Conservation (phyloP, 75 land plant genomes). For the Picea glauca region DNA sequence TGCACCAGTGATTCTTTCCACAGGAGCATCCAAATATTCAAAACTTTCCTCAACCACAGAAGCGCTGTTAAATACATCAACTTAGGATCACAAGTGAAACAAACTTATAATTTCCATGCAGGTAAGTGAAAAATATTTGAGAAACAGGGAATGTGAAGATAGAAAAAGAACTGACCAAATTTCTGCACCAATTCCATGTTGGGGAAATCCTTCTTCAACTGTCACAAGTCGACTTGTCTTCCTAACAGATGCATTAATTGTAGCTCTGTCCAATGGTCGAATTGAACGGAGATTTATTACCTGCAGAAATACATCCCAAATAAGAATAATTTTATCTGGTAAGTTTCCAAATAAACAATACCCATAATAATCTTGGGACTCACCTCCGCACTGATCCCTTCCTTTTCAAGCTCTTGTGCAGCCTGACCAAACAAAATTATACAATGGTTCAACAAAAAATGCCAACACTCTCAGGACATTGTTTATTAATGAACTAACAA, state of each 20-base stretch:
- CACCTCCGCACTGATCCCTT: constrained; percentile 88
- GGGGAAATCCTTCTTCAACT: constrained; percentile 94
- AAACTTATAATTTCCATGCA: background rate
- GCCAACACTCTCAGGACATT: background rate
- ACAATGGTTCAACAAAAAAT: background rate
- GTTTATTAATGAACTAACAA: background rate
- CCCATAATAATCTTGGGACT: constrained; percentile 3
- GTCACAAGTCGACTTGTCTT: constrained; percentile 79
- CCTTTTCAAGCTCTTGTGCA: constrained; percentile 67
- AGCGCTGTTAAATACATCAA: constrained; percentile 32
- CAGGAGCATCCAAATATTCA: constrained; percentile 94
- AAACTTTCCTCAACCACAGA: constrained; percentile 90
- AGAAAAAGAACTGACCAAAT: constrained; percentile 49
- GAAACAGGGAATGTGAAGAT: background rate
- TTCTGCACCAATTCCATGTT: constrained; percentile 91
- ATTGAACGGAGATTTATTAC: constrained; percentile 79
- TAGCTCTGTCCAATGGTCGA: constrained; percentile 77
- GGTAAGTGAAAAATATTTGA: background rate
- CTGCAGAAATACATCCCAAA: constrained; percentile 19
- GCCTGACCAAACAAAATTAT: constrained; percentile 28
- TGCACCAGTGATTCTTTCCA: constrained; percentile 88
- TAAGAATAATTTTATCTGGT: background rate
- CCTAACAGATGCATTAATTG: constrained; percentile 73
- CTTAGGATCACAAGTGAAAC: background rate
- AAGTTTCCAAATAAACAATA: constrained; percentile 12